These are phyloP conservation scores for Candida golubevii DNA, from an alignment of 805 yeast species.

Conservation along the genomic window DNA sequence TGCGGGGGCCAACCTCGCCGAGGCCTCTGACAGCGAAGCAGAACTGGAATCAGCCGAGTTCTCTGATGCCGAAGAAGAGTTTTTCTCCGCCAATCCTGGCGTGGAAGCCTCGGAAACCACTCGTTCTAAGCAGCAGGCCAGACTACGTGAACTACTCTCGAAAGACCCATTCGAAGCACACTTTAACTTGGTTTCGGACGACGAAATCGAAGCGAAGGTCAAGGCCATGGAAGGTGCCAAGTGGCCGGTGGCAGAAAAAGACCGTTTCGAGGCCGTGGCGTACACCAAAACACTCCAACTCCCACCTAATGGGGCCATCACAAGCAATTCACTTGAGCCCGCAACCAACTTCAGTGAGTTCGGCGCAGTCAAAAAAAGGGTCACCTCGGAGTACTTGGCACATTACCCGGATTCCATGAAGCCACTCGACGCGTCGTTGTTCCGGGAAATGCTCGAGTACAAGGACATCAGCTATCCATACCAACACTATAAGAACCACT, in stretches of 20 bases:
- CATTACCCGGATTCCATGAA: slow-evolving; percentile 15
- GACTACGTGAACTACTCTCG: slow-evolving; percentile 14
- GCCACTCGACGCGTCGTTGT: slow-evolving; percentile 45
- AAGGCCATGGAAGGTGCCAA: slow-evolving; percentile 16
- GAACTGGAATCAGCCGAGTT: slow-evolving; percentile 15
- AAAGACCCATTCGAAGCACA: slow-evolving; percentile 77
- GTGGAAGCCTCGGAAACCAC: not conserved
- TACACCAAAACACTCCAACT: slow-evolving; percentile 32
- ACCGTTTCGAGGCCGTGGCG: slow-evolving; percentile 17
- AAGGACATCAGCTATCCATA: slow-evolving; percentile 65
- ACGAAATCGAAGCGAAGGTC: slow-evolving; percentile 26
- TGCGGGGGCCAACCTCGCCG: slow-evolving; percentile 31
- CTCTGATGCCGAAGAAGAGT: slow-evolving; percentile 8
- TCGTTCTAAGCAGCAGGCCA: not conserved
- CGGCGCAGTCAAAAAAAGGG: slow-evolving; percentile 25
- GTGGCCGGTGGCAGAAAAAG: slow-evolving; percentile 26
- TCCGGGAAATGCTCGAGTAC: slow-evolving; percentile 68
- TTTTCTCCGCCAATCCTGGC: not conserved
- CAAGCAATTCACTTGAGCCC: slow-evolving; percentile 4
- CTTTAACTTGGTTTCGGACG: slow-evolving; percentile 52
- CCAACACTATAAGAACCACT: slow-evolving; percentile 44
- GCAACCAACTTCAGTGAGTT: slow-evolving; percentile 15
- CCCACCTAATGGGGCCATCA: slow-evolving; percentile 27
- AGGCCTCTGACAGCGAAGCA: slow-evolving; percentile 14
- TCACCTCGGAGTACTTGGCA: slow-evolving; percentile 20